Evolutionary conservation across 768 basidiomycete genomes (phyloP).

Genomic region (Mycena indigotica): DNA sequence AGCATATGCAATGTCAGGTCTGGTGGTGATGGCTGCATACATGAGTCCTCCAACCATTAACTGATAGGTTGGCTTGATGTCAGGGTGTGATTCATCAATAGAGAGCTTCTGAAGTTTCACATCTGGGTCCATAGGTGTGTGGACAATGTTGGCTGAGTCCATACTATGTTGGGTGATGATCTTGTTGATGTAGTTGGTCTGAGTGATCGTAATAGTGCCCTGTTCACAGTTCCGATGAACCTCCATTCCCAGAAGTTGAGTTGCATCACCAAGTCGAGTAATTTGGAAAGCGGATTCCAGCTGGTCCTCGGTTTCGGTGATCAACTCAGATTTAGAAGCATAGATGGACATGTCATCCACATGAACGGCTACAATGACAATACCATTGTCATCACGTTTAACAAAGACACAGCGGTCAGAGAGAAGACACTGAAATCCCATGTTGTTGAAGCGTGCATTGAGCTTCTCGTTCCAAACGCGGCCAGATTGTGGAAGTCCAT

Average conservation of each 20-base stretch:
- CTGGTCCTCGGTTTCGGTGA: conserved; percentile 3
- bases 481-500: conserved; percentile 38
- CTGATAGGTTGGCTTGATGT: conserved; percentile 1
- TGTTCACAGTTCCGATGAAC: conserved; percentile 18
- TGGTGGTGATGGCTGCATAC: conserved; percentile 14
- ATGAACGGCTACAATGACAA: neutral
- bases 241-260: conserved; percentile 29
- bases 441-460: conserved; percentile 20
- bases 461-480: conserved; percentile 33
- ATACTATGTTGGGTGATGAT: conserved; percentile 20
- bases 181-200: conserved; percentile 25
- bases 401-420: conserved; percentile 24
- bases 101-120: conserved; percentile 3
- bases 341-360: conserved; percentile 27
- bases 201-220: conserved; percentile 24
- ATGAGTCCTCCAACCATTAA: conserved; percentile 15
- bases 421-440: conserved; percentile 16
- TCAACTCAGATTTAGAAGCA: neutral
- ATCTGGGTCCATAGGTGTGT: conserved; percentile 17
- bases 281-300: conserved; percentile 1
- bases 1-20: conserved; percentile 20
- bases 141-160: conserved; percentile 18
- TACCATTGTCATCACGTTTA: neutral
- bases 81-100: neutral
- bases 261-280: conserved; percentile 10